Conservation (phyloP, 169 alveolate species). For the Plasmodium gonderi region DNA sequence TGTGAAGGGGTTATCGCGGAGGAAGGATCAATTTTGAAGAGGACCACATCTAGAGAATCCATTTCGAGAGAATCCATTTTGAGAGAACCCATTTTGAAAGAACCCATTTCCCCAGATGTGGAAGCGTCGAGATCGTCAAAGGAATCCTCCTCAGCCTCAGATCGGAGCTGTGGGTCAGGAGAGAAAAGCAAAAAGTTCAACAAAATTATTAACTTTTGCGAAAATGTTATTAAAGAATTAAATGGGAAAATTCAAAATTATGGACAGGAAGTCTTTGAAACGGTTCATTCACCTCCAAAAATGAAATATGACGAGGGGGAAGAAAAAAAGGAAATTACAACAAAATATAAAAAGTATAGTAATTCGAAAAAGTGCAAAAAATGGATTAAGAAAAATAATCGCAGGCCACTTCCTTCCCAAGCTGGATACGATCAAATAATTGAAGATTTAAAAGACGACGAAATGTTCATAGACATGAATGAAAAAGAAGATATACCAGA, state of each 20-base stretch:
- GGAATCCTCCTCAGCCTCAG: too few relatives aligned
- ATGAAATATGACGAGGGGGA: neutral
- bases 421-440: neutral
- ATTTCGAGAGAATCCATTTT: neutral
- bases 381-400: neutral
- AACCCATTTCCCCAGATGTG: neutral
- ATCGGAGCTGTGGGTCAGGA: neutral
- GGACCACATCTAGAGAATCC: neutral
- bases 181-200: neutral
- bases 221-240: slow-evolving; percentile 21
- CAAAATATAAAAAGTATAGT: neutral
- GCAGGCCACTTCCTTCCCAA: neutral
- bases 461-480: neutral
- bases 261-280: neutral
- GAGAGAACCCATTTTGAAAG: neutral
- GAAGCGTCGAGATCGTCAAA: neutral
- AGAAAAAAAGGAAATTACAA: neutral
- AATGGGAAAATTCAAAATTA: neutral
- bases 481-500: neutral
- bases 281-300: neutral
- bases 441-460: neutral
- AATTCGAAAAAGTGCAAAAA: neutral
- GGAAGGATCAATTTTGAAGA: neutral
- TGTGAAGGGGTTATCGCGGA: too few relatives aligned
- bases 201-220: slow-evolving; percentile 10